These are phyloP conservation scores for Ormosia emarginata DNA, from an alignment of 306 rosid genomes.

Conservation along the genomic window DNA sequence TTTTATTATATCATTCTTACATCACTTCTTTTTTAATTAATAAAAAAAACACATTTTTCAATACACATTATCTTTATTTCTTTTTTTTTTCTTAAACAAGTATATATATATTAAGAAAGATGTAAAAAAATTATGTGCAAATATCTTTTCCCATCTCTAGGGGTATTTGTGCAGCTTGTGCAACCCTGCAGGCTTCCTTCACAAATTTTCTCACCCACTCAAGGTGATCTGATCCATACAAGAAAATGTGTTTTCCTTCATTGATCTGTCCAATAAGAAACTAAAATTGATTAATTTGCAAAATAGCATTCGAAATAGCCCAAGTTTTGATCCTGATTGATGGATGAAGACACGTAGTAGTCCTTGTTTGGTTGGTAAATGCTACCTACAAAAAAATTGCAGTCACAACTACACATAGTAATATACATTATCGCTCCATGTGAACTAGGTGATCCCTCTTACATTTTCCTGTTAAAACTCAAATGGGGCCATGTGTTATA, in stretches of 20 bases:
- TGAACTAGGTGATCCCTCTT: neutral
- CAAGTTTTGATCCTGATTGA: neutral
- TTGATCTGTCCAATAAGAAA: conserved; percentile 33
- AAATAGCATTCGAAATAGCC: neutral
- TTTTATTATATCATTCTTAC: no score
- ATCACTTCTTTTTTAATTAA: no score
- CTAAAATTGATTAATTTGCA: neutral
- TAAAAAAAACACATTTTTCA: no score
- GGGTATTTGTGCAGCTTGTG: conserved; percentile 33
- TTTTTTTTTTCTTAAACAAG: no score
- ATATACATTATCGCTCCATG: neutral
- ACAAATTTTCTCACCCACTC: conserved; percentile 53
- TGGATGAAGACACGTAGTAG: neutral
- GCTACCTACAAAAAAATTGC: no score
- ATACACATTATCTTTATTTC: no score
- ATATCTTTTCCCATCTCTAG: conserved; percentile 31
- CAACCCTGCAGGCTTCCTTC: conserved; percentile 39
- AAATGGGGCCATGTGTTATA: neutral
- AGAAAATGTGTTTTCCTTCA: conserved; percentile 45
- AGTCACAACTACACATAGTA: no score
- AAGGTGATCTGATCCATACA: conserved; percentile 53
- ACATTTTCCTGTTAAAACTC: neutral
- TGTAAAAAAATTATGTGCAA: no score
- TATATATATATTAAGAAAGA: no score
- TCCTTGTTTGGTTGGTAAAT: no score